phyloP scores from a whole-genome alignment of 805 yeast genomes.

The Kluyveromyces nonfermentans region DNA sequence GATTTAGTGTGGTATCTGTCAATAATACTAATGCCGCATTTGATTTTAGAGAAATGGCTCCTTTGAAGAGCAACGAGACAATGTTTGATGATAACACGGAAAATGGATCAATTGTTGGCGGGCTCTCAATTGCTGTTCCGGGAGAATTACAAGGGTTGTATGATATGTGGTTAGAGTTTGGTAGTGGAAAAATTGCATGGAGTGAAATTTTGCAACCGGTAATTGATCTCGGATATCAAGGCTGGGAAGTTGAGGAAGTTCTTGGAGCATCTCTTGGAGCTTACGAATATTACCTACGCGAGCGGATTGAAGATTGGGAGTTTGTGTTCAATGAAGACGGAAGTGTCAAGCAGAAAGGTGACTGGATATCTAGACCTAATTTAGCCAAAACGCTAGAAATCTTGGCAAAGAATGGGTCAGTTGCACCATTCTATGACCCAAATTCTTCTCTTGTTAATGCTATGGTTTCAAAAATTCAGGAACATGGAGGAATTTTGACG shows the following conservation, averaged over 20 bases:
- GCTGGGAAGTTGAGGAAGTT: conserved; percentile 47
- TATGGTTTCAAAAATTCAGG: conserved; percentile 40
- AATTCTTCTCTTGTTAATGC: conserved; percentile 60
- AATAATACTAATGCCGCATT: conserved; percentile 47
- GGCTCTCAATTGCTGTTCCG: conserved; percentile 81
- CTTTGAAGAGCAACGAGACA: conserved; percentile 45
- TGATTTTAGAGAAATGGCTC: conserved; percentile 89
- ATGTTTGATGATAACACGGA: conserved; percentile 49
- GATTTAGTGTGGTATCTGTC: conserved; percentile 43
- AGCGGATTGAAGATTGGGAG: conserved; percentile 42
- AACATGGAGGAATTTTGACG: conserved; percentile 59
- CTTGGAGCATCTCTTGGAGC: conserved; percentile 36
- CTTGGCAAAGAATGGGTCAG: conserved; percentile 70
- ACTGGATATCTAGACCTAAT: conserved; percentile 46
- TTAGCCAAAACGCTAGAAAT: conserved; percentile 58
- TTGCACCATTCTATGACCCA: conserved; percentile 76
- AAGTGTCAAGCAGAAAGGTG: conserved; percentile 42
- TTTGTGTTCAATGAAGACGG: conserved; percentile 37
- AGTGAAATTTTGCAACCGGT: conserved; percentile 66
- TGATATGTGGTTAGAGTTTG: conserved; percentile 47
- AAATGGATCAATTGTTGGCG: conserved; percentile 58
- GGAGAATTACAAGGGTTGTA: conserved; percentile 87
- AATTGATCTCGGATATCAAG: conserved; percentile 49
- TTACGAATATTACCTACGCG: conserved; percentile 28
- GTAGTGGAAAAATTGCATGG: conserved; percentile 71